Conservation (phyloP, 768 basidiomycete genomes). For the Auriscalpium microsporum region DNA sequence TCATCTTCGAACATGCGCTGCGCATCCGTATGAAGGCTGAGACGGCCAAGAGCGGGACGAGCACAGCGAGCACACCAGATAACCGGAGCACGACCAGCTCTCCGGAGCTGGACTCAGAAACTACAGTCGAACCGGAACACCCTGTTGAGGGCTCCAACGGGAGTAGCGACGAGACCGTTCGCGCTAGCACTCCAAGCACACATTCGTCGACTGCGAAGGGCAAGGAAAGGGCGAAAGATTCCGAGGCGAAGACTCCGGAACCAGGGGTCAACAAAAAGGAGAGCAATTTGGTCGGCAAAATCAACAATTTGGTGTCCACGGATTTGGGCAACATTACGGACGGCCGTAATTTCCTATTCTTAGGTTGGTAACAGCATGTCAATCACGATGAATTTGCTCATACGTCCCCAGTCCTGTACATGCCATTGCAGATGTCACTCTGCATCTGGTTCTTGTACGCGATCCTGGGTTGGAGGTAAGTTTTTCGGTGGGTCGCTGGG, state of each 20-base stretch:
- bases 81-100: background rate
- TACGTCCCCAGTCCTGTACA: constrained; percentile 22
- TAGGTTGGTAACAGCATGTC: constrained; percentile 3
- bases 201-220: background rate
- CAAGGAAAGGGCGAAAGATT: background rate
- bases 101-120: background rate
- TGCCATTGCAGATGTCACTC: constrained; percentile 33
- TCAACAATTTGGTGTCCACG: constrained; percentile 69
- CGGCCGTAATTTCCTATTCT: constrained; percentile 19
- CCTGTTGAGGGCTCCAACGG: background rate
- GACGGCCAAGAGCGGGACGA: constrained; percentile 3
- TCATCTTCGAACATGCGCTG: constrained; percentile 48
- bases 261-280: constrained; percentile 4
- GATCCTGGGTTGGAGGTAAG: constrained; percentile 46
- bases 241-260: background rate
- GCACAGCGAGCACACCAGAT: background rate
- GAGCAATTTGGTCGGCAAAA: constrained; percentile 57
- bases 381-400: background rate
- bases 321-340: constrained; percentile 34
- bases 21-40: constrained; percentile 44
- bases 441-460: constrained; percentile 34
- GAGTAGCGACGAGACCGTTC: background rate
- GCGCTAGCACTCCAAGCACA: constrained; percentile 8
- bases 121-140: background rate
- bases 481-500: background rate